Evolutionary conservation across 2,329 filamentous ascomycete genomes (phyloP), one percentile per base, ranked within the genome.

Genomic region (Exophiala calicioides): DNA sequence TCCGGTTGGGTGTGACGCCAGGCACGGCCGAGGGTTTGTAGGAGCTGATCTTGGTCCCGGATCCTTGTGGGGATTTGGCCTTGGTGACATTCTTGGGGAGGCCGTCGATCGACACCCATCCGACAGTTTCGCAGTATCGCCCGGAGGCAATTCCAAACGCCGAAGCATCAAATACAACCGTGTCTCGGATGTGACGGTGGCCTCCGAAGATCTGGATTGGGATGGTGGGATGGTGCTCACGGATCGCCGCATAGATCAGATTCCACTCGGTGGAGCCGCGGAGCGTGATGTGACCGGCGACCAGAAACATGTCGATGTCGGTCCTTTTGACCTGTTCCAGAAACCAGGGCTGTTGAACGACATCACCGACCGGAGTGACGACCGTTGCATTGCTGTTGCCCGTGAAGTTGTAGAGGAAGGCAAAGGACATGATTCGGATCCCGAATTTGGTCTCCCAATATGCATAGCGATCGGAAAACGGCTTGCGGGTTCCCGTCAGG

Each of bases 201-300:
- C 81, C 82, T 15, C 81, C 82, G 54, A 86, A 82, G 42, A 80
- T 74, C 61, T 85, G 81, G 35, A 86, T 77, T 0, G 82, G 82
- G 1, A 75, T 78, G 10, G 75, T 66, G 1, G 80, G 77, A 41
- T 76, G 76, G 13, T 73, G 65, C 8, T 71, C 69, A 12, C 82
- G 76, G 54, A 86, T 84, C 21, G 79, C 76, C 32, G 77, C 69
- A 56, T 78, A 77, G 10, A 86, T 76, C 0, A 68, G 69, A 2
- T 67, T 62, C 50, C 75, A 70, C 26, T 65, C 69, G 57, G 71
- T 76, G 15, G 65, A 69, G 4, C 61, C 65, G 3, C 76, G 70
- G 5, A 77, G 73, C 12, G 80, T 79, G 56, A 83, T 85, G 63
- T 86, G 82, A 1, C 82, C 82, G 29, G 82, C 70, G 8, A 86